phyloP scores from a whole-genome alignment of 116 monocot genomes.

The Zostera marina region DNA sequence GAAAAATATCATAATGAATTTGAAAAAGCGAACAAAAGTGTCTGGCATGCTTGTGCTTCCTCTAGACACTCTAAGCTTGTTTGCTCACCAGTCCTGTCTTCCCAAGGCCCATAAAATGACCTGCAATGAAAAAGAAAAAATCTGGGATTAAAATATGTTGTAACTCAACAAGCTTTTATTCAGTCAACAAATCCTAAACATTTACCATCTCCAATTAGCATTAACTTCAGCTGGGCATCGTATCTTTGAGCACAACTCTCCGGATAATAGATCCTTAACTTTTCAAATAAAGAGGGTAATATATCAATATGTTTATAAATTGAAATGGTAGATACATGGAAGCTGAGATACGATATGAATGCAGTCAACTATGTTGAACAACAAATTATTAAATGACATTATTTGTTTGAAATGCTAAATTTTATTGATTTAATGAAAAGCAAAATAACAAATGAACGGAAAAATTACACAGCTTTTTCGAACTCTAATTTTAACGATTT shows the following conservation, averaged over 20 bases:
- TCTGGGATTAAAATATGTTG: neutral
- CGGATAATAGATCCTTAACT: conserved; percentile 11
- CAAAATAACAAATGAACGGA: too few relatives aligned
- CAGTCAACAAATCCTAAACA: neutral
- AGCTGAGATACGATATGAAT: neutral
- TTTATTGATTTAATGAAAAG: too few relatives aligned
- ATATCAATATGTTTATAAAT: neutral
- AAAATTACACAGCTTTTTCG: too few relatives aligned
- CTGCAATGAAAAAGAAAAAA: conserved; percentile 10
- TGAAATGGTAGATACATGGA: neutral
- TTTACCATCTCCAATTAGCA: conserved; percentile 72
- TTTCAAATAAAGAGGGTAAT: conserved; percentile 2
- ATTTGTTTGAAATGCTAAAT: too few relatives aligned
- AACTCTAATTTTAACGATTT: too few relatives aligned
- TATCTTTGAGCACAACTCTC: conserved; percentile 39
- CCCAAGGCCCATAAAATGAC: conserved; percentile 49
- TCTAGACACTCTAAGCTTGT: conserved; percentile 27
- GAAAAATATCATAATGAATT: too few relatives aligned
- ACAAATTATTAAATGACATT: too few relatives aligned
- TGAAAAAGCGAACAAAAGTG: conserved; percentile 36
- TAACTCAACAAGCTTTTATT: neutral
- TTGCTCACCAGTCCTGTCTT: conserved; percentile 10
- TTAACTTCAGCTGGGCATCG: conserved; percentile 34
- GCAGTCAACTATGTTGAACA: too few relatives aligned
- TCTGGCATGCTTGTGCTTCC: conserved; percentile 39